phyloP scores from a whole-genome alignment of 192 early-diverging fungal genomes.

The Coemansia sp. region DNA sequence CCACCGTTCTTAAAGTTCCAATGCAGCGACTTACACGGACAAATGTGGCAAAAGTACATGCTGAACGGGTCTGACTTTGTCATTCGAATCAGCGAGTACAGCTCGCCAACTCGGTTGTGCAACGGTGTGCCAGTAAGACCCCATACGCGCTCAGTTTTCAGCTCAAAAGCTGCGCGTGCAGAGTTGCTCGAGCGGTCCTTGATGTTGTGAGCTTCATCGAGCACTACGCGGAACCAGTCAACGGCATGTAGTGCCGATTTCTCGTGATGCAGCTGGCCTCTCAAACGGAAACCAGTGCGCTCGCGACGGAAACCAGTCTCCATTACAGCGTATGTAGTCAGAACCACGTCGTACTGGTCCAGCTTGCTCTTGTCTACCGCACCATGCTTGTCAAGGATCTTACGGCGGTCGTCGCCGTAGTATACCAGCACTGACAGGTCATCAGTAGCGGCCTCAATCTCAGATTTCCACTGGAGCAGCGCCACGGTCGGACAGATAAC shows the following conservation, averaged over 20 bases:
- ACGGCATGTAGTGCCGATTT: slow-evolving; percentile 68
- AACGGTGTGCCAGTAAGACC: slow-evolving; percentile 87
- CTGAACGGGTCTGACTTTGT: slow-evolving; percentile 78
- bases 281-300: slow-evolving; percentile 62
- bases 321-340: slow-evolving; percentile 76
- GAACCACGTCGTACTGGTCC: slow-evolving; percentile 68
- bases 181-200: slow-evolving; percentile 85
- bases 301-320: slow-evolving; percentile 73
- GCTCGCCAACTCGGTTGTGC: slow-evolving; percentile 92
- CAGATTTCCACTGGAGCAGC: slow-evolving; percentile 82
- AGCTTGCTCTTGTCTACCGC: slow-evolving; percentile 37
- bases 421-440: slow-evolving; percentile 65
- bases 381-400: slow-evolving; percentile 41
- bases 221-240: slow-evolving; percentile 77
- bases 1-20: slow-evolving; percentile 57
- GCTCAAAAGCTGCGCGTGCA: slow-evolving; percentile 77
- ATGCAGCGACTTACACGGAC: slow-evolving; percentile 63
- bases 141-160: slow-evolving; percentile 70
- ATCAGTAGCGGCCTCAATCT: slow-evolving; percentile 67
- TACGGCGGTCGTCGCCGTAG: slow-evolving; percentile 71
- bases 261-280: slow-evolving; percentile 62
- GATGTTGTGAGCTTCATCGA: slow-evolving; percentile 89
- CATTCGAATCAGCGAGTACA: slow-evolving; percentile 88
- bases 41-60: slow-evolving; percentile 83
- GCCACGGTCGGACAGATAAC: slow-evolving; percentile 88